Percentiles rank a stretch among this genome's conserved stretches.
These are phyloP conservation scores for Phytophthora sojae DNA, from an alignment of 352 stramenopile species.

Conservation along the genomic window DNA sequence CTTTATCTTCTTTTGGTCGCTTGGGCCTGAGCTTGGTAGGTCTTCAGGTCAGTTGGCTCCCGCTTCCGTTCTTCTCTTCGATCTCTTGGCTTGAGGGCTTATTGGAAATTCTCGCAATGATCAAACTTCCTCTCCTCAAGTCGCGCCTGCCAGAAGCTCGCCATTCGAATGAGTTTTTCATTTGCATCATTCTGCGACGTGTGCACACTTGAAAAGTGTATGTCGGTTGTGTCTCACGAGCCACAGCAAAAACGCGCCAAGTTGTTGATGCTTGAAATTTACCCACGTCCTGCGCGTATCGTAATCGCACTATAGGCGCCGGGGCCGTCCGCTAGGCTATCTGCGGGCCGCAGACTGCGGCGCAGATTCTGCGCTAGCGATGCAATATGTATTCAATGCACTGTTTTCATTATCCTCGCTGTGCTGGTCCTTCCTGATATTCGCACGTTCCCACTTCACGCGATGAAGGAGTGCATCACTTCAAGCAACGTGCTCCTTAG, in stretches of 20 bases:
- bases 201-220: slow-evolving; percentile 26
- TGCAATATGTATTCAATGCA: slow-evolving; percentile 6
- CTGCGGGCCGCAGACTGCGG: too few species aligned
- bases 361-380: too few species aligned
- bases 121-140: background rate
- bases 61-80: slow-evolving; percentile 4
- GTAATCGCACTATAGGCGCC: slow-evolving; percentile 12
- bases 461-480: background rate
- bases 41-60: background rate
- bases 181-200: slow-evolving; percentile 26
- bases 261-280: slow-evolving; percentile 11
- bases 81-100: background rate
- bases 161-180: slow-evolving; percentile 9
- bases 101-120: slow-evolving; percentile 30
- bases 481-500: background rate
- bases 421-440: slow-evolving; percentile 6
- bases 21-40: background rate
- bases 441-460: background rate
- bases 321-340: too few species aligned
- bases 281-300: slow-evolving; percentile 14
- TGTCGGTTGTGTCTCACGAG: slow-evolving; percentile 18
- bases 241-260: slow-evolving; percentile 9
- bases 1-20: slow-evolving; percentile 6
- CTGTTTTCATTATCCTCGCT: slow-evolving; percentile 29
- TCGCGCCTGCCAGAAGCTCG: background rate